Base-by-base conservation (phyloP, 2,329 filamentous ascomycete genomes). In the Fusarium oligoseptatum region DNA sequence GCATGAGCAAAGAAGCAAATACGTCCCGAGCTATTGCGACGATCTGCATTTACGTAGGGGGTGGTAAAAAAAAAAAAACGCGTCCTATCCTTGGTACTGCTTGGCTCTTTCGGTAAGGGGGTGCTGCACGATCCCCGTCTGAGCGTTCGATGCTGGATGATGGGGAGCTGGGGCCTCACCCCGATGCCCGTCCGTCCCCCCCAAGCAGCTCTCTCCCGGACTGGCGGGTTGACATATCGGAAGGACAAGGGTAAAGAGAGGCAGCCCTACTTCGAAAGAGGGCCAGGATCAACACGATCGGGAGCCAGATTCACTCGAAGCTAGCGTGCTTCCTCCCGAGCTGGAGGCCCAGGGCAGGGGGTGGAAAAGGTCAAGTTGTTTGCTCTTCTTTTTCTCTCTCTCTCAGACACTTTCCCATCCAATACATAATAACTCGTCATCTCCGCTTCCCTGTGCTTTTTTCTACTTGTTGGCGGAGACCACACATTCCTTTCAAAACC, bases 401-500 rank as follows among this genome's bases (percentile, higher is more conserved):
- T 34, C 34, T 57, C 48, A 58, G 22, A 58, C 34, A 41, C 22
- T 27, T 27, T n/a, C 2, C 20, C 56, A 10, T 39, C 22, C 36
- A 58, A 57, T 57, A 75, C 72, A 75, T 75, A 74, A 73, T 64
- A 73, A 60, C 14, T 67, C 69, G 50, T 61, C 66, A 67, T 68
- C 63, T 73, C 72, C 69, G 60, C 61, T 60, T 57, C 55, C 45
- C 24, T 24, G 37, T 36, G 39, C 61, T 29, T 36, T 61, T 17
- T 17, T 34, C 14, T 34, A 12, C 32, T 34, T 58, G 58, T 45
- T 65, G 60, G 48, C 55, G 41, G 60, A 73, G 55, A 62, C 55
- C 15, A 60, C 62, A 64, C 75, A 76, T 75, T 77, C 73, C 71
- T 76, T 74, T 68, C 56, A 60, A 58, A 48, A 74, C 71, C 67